phyloP scores from a whole-genome alignment of 2,329 filamentous ascomycete genomes.

The Aspergillus pseudonomiae region DNA sequence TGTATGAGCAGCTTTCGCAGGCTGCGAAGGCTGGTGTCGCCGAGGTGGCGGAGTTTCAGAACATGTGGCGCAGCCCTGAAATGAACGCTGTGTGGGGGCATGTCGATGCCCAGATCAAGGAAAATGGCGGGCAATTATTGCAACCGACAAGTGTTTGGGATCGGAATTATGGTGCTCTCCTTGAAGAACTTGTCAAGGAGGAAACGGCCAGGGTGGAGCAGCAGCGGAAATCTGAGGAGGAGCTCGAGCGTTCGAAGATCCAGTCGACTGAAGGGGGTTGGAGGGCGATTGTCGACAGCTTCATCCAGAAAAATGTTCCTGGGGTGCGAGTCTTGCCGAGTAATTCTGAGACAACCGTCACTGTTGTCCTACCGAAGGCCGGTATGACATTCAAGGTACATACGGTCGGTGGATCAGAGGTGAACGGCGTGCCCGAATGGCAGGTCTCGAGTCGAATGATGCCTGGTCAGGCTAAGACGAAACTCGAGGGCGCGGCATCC shows the following conservation, averaged over 20 bases:
- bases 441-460: slow-evolving; percentile 33
- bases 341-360: slow-evolving; percentile 28
- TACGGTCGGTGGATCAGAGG: slow-evolving; percentile 22
- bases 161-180: slow-evolving; percentile 42
- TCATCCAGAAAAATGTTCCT: slow-evolving; percentile 29
- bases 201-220: slow-evolving; percentile 33
- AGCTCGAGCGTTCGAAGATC: slow-evolving; percentile 31
- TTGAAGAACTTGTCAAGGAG: slow-evolving; percentile 34
- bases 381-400: slow-evolving; percentile 40
- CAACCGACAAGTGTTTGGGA: slow-evolving; percentile 45
- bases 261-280: slow-evolving; percentile 36
- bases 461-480: slow-evolving; percentile 30
- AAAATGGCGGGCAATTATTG: slow-evolving; percentile 40
- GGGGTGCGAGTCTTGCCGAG: slow-evolving; percentile 33
- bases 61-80: slow-evolving; percentile 44
- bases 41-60: slow-evolving; percentile 43
- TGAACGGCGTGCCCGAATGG: slow-evolving; percentile 33
- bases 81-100: slow-evolving; percentile 43
- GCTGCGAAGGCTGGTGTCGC: slow-evolving; percentile 39
- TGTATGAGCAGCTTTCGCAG: slow-evolving; percentile 39
- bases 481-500: slow-evolving; percentile 38
- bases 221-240: slow-evolving; percentile 29
- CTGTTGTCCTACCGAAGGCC: slow-evolving; percentile 35
- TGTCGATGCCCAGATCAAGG: slow-evolving; percentile 39
- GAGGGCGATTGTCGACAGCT: slow-evolving; percentile 37